A percentile compares a stretch with the other conserved stretches of the same genome.
phyloP scores from a whole-genome alignment of 805 yeast species.

The Wickerhamomyces chaumierensis region DNA sequence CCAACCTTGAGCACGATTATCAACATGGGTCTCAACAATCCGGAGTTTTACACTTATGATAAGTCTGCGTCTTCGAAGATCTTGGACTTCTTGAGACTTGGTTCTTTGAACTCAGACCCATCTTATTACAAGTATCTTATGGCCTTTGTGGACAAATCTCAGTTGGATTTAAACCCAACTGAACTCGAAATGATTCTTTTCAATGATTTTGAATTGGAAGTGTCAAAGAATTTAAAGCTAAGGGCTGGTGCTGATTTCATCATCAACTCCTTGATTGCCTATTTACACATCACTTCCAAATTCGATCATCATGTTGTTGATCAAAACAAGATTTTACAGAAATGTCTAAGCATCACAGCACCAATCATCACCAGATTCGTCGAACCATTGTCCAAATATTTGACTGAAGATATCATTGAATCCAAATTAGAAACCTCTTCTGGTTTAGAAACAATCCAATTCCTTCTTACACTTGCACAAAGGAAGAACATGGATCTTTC shows the following conservation, averaged over 20 bases:
- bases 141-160: slow-evolving; percentile 11
- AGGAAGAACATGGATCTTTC: background rate
- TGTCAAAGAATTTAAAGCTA: slow-evolving; percentile 19
- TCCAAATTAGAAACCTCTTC: slow-evolving; percentile 2
- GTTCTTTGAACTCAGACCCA: slow-evolving; percentile 43
- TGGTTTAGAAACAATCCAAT: slow-evolving; percentile 3
- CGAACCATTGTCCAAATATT: slow-evolving; percentile 10
- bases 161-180: slow-evolving; percentile 1
- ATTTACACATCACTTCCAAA: slow-evolving; percentile 13
- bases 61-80: slow-evolving; percentile 37
- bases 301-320: background rate
- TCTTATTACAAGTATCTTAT: slow-evolving; percentile 29
- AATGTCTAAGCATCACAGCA: slow-evolving; percentile 8
- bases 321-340: slow-evolving; percentile 6
- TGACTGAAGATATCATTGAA: slow-evolving; percentile 8
- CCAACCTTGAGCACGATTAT: slow-evolving; percentile 38
- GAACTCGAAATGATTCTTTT: slow-evolving; percentile 20
- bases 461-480: slow-evolving; percentile 8
- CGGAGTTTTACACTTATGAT: slow-evolving; percentile 42
- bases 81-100: slow-evolving; percentile 34
- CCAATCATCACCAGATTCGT: slow-evolving; percentile 12
- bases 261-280: slow-evolving; percentile 20
- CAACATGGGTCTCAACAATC: slow-evolving; percentile 31
- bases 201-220: slow-evolving; percentile 17
- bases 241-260: slow-evolving; percentile 21